Evolutionary conservation across 1,284 basidiomycete species (phyloP), one percentile per base, ranked within the genome.

Genomic region (Pisolithus thermaeus): DNA sequence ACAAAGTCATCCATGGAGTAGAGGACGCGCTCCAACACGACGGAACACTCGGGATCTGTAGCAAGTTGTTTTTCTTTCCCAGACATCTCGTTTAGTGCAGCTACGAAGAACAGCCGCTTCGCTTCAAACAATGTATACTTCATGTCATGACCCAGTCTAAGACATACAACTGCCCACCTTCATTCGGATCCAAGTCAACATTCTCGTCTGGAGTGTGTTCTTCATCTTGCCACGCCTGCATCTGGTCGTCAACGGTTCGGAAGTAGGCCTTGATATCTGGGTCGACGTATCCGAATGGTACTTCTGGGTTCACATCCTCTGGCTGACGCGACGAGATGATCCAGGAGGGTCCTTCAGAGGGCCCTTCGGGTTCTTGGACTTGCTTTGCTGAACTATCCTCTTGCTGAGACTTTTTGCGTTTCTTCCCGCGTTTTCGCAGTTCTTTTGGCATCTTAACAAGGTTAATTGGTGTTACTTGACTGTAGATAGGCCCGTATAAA

Each of bases 1-100:
- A 90, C 88, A 71, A 93, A 94, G 68, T 97, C 93, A 64, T 95
- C 92, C 85, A 97, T 92, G 1, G 91, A 94, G 62, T 93, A 81
- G 14, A 84, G 65, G 77, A 97, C 85, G 58, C 92, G 78, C 67
- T 97, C 94, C 48, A 97, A 70, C 45, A 96, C 81, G 28, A 87
- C 78, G 1, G 92, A 92, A 58, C 90, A 93, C 54, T 97, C 93
- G 2, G 90, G 89, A 69, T 97, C 95, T 0, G 93, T 93, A 1
- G 92, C 84, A 14, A 96, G 79, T 57, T 89, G 84, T 47, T 87
- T 85, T 69, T 97, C 95, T 64, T 95, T 92, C 4, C 81, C 86
- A 16, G 79, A 77, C 77, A 96, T 85, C 61, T 96, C 91, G 18
- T 78, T 75, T 39, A 97, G 71, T 14, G 92, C 91, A 2, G 92